phyloP scores from a whole-genome alignment of 2,329 filamentous ascomycete species.

The Ilyonectria destructans region DNA sequence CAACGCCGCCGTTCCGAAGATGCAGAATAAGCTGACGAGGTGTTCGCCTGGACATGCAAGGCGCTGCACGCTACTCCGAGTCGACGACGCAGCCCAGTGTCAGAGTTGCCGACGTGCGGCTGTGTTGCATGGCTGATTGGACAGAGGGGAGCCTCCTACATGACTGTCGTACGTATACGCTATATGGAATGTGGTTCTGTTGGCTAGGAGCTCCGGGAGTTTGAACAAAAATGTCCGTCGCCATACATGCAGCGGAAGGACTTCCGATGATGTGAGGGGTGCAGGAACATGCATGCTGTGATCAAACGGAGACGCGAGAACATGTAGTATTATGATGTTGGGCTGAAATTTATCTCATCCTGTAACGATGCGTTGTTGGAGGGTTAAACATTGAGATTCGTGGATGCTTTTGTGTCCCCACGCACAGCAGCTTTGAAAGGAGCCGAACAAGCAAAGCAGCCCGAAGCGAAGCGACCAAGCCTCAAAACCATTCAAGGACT shows the following conservation, averaged over 20 bases:
- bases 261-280: constrained; percentile 11
- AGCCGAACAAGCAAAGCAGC: not conserved
- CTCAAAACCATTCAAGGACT: not conserved
- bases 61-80: constrained; percentile 42
- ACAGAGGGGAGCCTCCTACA: not conserved
- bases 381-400: not conserved
- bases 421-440: not conserved
- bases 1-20: constrained; percentile 42
- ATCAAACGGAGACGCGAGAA: constrained; percentile 6
- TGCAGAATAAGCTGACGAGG: constrained; percentile 27
- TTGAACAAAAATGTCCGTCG: constrained; percentile 10
- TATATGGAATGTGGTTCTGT: not conserved
- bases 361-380: constrained; percentile 5
- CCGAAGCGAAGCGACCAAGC: constrained; percentile 16
- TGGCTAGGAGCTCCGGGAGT: constrained; percentile 7
- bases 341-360: constrained; percentile 3
- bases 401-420: constrained; percentile 11
- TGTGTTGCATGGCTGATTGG: constrained; percentile 21
- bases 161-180: not conserved
- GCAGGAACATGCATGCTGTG: constrained; percentile 7
- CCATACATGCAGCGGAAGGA: constrained; percentile 9
- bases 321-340: not conserved
- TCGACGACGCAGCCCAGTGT: constrained; percentile 26
- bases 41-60: constrained; percentile 38
- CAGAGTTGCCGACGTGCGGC: constrained; percentile 33